Evolutionary conservation across 306 rosid genomes (phyloP).

Genomic region (Vigna radiata): DNA sequence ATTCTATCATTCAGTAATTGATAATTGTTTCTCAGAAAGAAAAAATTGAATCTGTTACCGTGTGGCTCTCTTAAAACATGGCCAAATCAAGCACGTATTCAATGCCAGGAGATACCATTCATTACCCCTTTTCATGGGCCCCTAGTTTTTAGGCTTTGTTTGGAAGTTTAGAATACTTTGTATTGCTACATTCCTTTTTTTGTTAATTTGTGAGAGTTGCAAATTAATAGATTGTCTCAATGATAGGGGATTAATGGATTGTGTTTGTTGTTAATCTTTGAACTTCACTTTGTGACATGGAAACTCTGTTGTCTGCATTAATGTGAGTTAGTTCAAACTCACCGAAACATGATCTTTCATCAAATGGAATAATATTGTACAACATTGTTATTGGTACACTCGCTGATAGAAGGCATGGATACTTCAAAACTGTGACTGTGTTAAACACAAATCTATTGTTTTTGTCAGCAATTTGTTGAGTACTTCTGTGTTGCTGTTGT

Average conservation of each 20-base stretch:
- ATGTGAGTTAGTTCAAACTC: neutral
- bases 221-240: too few species aligned
- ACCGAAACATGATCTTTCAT: too few species aligned
- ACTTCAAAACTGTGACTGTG: neutral
- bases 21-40: slow-evolving; percentile 12
- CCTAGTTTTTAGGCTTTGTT: neutral
- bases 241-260: too few species aligned
- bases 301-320: slow-evolving; percentile 3
- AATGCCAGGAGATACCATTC: slow-evolving; percentile 16
- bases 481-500: too few species aligned
- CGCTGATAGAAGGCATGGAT: too few species aligned
- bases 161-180: neutral
- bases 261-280: too few species aligned
- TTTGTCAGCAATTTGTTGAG: too few species aligned
- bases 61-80: slow-evolving; percentile 29
- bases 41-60: neutral
- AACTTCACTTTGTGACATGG: neutral
- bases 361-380: too few species aligned
- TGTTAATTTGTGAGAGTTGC: too few species aligned
- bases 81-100: neutral
- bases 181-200: neutral
- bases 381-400: too few species aligned
- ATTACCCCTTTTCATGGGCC: slow-evolving; percentile 31
- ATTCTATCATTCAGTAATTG: neutral
- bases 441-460: neutral